These are phyloP conservation scores for Mollisia scopiformis DNA, from an alignment of 2,329 filamentous ascomycete genomes.

Conservation along the genomic window DNA sequence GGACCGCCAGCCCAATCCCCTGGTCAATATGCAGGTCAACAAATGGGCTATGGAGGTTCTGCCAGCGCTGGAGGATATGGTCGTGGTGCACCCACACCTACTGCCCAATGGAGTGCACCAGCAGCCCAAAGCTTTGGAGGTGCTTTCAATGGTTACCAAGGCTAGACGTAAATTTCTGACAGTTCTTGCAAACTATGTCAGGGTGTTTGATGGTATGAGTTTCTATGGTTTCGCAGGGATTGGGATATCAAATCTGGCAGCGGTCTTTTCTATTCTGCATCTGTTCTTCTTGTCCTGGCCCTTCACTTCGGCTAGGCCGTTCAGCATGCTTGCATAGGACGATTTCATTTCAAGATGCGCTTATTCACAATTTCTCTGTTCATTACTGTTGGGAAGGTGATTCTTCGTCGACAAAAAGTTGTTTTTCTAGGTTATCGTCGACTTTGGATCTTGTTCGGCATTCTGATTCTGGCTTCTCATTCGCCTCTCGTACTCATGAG, in stretches of 20 bases:
- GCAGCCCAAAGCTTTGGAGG: conserved; percentile 64
- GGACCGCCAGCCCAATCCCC: conserved; percentile 64
- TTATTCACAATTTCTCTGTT: conserved; percentile 32
- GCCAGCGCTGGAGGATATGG: conserved; percentile 84
- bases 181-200: conserved; percentile 4
- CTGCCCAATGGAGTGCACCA: conserved; percentile 49
- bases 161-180: conserved; percentile 41
- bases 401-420: conserved; percentile 36
- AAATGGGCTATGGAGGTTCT: conserved; percentile 72
- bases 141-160: conserved; percentile 64
- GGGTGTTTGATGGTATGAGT: conserved; percentile 22
- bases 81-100: conserved; percentile 59
- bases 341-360: conserved; percentile 34
- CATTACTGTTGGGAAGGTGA: conserved; percentile 36
- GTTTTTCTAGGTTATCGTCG: conserved; percentile 36
- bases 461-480: conserved; percentile 34
- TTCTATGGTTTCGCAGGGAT: conserved; percentile 21
- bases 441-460: conserved; percentile 30
- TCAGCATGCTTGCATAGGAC: conserved; percentile 35
- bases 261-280: conserved; percentile 29
- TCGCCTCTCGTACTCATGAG: conserved; percentile 37
- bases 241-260: conserved; percentile 32
- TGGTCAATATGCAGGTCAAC: conserved; percentile 65
- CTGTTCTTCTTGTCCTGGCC: conserved; percentile 24
- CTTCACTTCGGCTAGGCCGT: conserved; percentile 29